These are phyloP conservation scores for Puccinia brachypodii DNA, from an alignment of 1,284 basidiomycete genomes.

Conservation along the genomic window DNA sequence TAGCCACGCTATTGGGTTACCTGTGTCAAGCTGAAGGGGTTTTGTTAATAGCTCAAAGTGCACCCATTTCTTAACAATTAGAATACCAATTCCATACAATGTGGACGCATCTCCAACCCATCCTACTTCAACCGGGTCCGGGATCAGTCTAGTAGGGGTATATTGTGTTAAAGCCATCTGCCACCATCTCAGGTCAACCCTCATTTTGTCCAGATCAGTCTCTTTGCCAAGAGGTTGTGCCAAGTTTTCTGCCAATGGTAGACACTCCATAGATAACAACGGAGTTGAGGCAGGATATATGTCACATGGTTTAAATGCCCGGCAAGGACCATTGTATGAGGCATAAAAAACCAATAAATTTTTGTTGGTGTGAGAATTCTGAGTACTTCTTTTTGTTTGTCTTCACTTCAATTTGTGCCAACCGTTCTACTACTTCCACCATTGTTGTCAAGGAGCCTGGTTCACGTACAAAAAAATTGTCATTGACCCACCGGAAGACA, in stretches of 20 bases:
- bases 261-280: background rate
- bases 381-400: background rate
- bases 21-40: background rate
- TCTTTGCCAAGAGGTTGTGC: background rate
- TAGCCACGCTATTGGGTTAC: background rate
- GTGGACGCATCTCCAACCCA: slow-evolving; percentile 1
- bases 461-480: background rate
- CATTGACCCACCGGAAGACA: slow-evolving; percentile 3
- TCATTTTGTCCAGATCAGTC: background rate
- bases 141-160: background rate
- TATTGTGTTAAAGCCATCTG: too few relatives aligned
- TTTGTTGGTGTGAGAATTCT: background rate
- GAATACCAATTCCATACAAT: background rate
- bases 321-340: background rate
- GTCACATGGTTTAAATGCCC: background rate
- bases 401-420: background rate
- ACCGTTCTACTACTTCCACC: background rate
- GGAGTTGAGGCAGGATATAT: background rate
- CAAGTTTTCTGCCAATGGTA: background rate
- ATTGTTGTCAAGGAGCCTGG: background rate
- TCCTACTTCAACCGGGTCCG: background rate
- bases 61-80: background rate
- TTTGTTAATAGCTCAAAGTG: background rate
- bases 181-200: background rate
- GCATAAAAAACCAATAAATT: slow-evolving; percentile 19